A percentile compares a stretch with the other conserved stretches of the same genome.
These are phyloP conservation scores for Oryza coarctata DNA, from an alignment of 176 grass and related monocot species.

Conservation along the genomic window DNA sequence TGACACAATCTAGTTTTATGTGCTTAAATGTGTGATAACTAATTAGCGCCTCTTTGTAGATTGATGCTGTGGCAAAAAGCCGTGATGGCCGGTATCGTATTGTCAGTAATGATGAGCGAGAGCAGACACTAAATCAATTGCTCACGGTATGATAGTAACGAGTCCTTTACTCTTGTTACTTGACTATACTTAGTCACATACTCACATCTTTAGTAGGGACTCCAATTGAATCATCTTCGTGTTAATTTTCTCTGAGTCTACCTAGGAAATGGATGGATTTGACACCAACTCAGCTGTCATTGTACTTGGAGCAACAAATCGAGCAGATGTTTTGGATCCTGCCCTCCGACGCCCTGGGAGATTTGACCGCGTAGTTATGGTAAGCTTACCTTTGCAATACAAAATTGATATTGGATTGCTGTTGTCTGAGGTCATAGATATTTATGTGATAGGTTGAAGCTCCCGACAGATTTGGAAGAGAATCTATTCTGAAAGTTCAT, in stretches of 20 bases:
- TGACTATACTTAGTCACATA: not conserved
- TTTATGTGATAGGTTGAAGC: constrained; percentile 79
- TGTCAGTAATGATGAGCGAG: constrained; percentile 96
- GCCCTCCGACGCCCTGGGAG: constrained; percentile 94
- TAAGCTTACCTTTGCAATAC: constrained; percentile 34
- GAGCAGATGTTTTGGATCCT: constrained; percentile 94
- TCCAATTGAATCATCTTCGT: not conserved
- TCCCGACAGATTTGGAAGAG: constrained; percentile 85
- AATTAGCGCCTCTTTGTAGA: constrained; percentile 45
- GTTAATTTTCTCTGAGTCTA: constrained; percentile 22
- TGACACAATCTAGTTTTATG: constrained; percentile 10
- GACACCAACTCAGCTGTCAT: constrained; percentile 97
- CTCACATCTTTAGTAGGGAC: not conserved
- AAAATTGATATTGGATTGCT: constrained; percentile 18
- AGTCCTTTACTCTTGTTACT: constrained; percentile 12
- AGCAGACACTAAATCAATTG: constrained; percentile 96
- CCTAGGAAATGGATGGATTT: constrained; percentile 99
- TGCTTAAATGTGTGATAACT: constrained; percentile 30
- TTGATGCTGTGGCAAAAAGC: constrained; percentile 98
- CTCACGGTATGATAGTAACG: constrained; percentile 66
- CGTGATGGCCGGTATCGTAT: constrained; percentile 89
- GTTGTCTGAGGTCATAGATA: constrained; percentile 22
- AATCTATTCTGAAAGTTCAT: constrained; percentile 96
- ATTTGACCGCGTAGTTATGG: constrained; percentile 99
- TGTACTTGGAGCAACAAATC: constrained; percentile 93